Evolutionary conservation across 352 stramenopile genomes (phyloP).

Genomic region (Globisporangium irregulare): DNA sequence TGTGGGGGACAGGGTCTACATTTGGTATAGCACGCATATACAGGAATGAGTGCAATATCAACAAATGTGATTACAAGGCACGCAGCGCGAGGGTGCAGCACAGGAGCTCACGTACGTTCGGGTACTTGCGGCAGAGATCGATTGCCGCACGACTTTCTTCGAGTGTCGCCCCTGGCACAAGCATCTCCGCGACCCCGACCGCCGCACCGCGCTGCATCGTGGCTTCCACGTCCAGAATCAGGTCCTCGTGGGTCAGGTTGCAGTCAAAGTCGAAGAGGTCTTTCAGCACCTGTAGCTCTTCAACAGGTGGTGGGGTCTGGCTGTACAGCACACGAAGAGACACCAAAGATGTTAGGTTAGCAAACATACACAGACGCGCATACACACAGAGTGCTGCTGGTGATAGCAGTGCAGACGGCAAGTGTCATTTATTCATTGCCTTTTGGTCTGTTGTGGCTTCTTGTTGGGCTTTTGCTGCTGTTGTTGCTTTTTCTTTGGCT

Average conservation of each 20-base stretch:
- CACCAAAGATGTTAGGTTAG: background rate
- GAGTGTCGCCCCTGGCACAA: conserved; percentile 70
- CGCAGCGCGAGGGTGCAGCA: background rate
- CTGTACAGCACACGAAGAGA: background rate
- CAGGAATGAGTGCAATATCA: background rate
- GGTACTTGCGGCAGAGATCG: conserved; percentile 45
- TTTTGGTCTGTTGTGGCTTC: background rate
- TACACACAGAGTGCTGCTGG: background rate
- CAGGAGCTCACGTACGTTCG: conserved; percentile 21
- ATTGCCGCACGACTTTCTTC: conserved; percentile 61
- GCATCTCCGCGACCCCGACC: conserved; percentile 61
- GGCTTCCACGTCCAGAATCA: conserved; percentile 32
- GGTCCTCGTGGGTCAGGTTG: conserved; percentile 76
- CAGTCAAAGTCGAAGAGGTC: conserved; percentile 81
- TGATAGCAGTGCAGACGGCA: background rate
- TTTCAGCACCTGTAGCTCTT: conserved; percentile 9
- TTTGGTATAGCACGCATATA: background rate
- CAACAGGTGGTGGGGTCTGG: background rate
- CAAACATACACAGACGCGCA: background rate
- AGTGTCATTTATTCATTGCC: background rate
- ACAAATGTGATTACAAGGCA: background rate
- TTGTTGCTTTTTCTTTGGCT: background rate
- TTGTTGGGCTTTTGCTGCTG: background rate
- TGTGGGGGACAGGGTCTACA: conserved; percentile 55
- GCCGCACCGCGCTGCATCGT: conserved; percentile 37